phyloP scores from a whole-genome alignment of 2,329 filamentous ascomycete genomes.

The Claviceps sp. region DNA sequence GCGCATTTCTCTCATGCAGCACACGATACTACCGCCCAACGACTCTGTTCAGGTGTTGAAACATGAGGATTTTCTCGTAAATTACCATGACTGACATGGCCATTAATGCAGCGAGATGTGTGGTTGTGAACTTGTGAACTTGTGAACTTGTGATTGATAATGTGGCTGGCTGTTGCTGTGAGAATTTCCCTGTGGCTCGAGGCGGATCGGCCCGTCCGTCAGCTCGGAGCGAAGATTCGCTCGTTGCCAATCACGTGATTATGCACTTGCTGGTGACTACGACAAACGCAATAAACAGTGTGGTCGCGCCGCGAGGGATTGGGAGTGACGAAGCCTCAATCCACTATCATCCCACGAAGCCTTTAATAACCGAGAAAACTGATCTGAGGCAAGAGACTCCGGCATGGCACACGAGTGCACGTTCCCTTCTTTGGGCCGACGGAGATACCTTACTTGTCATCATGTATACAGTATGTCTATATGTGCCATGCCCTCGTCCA shows the following conservation, averaged over 20 bases:
- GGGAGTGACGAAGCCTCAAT: neutral
- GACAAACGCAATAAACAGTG: too few relatives aligned
- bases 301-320: neutral
- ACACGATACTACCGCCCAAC: neutral
- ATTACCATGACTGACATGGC: neutral
- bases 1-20: neutral
- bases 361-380: too few relatives aligned
- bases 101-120: neutral
- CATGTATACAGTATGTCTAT: too few relatives aligned
- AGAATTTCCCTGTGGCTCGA: neutral
- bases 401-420: too few relatives aligned
- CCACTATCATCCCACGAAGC: too few relatives aligned
- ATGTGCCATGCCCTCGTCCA: too few relatives aligned
- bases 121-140: too few relatives aligned
- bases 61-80: neutral
- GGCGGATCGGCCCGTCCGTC: neutral
- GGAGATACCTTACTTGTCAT: too few relatives aligned
- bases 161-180: neutral
- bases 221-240: neutral
- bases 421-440: too few relatives aligned
- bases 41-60: neutral
- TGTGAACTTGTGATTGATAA: neutral
- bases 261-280: neutral
- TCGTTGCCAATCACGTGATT: neutral
- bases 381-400: too few relatives aligned